A percentile compares a stretch with the other conserved stretches of the same genome.
phyloP scores from a whole-genome alignment of 495 filamentous ascomycete genomes.

The Penicillium desertorum region DNA sequence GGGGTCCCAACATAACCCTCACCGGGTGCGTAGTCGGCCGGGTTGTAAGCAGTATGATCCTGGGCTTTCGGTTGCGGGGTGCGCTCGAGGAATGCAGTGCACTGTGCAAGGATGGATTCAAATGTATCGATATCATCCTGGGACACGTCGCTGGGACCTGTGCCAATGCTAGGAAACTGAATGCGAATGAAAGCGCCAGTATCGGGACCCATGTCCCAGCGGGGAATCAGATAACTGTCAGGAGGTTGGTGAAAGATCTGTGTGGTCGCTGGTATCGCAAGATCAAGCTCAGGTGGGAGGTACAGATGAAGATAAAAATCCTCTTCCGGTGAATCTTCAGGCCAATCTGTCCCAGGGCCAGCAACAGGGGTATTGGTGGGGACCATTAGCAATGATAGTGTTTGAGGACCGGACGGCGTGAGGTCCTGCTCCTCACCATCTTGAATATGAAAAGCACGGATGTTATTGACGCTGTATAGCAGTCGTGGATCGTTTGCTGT shows the following conservation, averaged over 20 bases:
- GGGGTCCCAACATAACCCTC: conserved; percentile 63
- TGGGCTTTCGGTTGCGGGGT: conserved; percentile 59
- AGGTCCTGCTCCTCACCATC: conserved; percentile 80
- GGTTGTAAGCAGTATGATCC: conserved; percentile 65
- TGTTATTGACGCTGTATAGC: conserved; percentile 80
- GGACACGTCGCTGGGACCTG: conserved; percentile 58
- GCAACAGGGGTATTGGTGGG: conserved; percentile 71
- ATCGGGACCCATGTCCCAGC: conserved; percentile 86
- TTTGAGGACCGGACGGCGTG: conserved; percentile 82
- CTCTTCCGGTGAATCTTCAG: conserved; percentile 75
- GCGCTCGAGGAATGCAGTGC: conserved; percentile 87
- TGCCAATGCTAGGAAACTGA: conserved; percentile 75
- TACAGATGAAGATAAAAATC: conserved; percentile 95
- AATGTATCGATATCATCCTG: conserved; percentile 96
- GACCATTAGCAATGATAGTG: conserved; percentile 89
- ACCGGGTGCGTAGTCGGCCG: conserved; percentile 72
- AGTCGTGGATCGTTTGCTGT: conserved; percentile 65
- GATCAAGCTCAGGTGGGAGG: conserved; percentile 88
- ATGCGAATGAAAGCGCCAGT: conserved; percentile 87
- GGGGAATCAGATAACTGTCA: conserved; percentile 83
- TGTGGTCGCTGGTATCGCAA: conserved; percentile 85
- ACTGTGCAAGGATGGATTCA: conserved; percentile 93
- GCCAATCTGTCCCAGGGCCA: conserved; percentile 26
- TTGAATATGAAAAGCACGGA: conserved; percentile 83
- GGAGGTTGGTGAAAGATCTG: conserved; percentile 95